These are phyloP conservation scores for Kuraishia cidri DNA, from an alignment of 805 yeast genomes.

Conservation along the genomic window DNA sequence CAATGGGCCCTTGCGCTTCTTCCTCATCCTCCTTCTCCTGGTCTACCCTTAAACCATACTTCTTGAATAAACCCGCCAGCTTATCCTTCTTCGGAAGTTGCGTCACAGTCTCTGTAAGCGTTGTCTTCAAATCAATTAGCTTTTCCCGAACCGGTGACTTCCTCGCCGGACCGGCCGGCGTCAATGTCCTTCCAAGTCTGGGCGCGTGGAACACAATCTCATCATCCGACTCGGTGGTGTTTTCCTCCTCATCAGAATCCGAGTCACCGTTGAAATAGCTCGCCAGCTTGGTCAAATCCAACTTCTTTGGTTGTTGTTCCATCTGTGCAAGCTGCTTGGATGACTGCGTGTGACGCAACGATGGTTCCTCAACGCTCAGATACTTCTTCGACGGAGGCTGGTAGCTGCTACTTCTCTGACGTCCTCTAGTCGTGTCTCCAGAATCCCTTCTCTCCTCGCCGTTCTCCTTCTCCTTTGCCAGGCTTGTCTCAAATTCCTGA, in stretches of 20 bases:
- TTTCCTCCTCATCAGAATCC: no score
- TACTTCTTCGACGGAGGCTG: constrained; percentile 8
- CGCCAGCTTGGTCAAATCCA: neutral
- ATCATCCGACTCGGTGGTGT: neutral
- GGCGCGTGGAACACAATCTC: neutral
- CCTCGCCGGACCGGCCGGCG: neutral
- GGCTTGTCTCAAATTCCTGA: constrained; percentile 10
- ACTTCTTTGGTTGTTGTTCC: no score
- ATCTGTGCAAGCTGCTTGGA: neutral
- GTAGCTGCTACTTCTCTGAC: constrained; percentile 16
- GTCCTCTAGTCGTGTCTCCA: neutral
- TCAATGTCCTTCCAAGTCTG: neutral
- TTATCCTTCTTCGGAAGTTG: neutral
- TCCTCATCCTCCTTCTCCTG: no score
- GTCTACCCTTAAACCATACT: no score
- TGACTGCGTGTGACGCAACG: neutral
- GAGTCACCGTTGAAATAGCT: constrained; percentile 1
- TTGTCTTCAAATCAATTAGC: neutral
- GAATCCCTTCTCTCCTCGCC: constrained; percentile 8
- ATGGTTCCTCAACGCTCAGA: constrained; percentile 1
- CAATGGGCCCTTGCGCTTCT: no score
- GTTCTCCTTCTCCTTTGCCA: neutral
- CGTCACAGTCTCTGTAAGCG: neutral
- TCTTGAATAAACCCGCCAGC: neutral
- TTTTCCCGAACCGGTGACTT: neutral